phyloP scores from a whole-genome alignment of 2,329 filamentous ascomycete species.

The Paraconiothyrium brasiliense region DNA sequence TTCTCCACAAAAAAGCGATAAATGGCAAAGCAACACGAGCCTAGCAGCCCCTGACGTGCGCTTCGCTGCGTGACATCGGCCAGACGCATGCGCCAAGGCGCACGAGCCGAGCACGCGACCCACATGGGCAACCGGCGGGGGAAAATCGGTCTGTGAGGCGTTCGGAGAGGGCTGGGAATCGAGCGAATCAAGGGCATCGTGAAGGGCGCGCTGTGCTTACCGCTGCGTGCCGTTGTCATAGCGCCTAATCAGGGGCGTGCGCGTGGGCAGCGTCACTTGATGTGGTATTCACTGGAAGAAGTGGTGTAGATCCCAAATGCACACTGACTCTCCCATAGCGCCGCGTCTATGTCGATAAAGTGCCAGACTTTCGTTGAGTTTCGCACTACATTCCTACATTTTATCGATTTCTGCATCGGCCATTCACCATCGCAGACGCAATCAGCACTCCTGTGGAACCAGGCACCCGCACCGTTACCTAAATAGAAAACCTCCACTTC shows the following conservation, averaged over 20 bases:
- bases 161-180: neutral
- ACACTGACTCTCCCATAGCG: too few relatives aligned
- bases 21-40: neutral
- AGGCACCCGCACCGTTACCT: neutral
- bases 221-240: neutral
- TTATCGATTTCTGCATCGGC: too few relatives aligned
- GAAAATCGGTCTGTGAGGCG: conserved; percentile 4
- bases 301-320: too few relatives aligned
- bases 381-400: too few relatives aligned
- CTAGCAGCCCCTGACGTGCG: conserved; percentile 1
- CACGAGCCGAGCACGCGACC: neutral
- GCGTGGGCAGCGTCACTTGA: neutral
- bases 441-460: neutral
- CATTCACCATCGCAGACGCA: too few relatives aligned
- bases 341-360: too few relatives aligned
- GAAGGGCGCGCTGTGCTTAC: neutral
- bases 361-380: too few relatives aligned
- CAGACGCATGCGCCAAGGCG: conserved; percentile 7
- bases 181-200: too few relatives aligned
- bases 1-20: neutral
- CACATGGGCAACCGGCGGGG: neutral
- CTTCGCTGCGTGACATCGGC: conserved; percentile 4
- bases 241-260: conserved; percentile 3
- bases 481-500: neutral
- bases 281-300: neutral